Evolutionary conservation across 768 basidiomycete genomes (phyloP).

Genomic region (Leccinum obscurum): DNA sequence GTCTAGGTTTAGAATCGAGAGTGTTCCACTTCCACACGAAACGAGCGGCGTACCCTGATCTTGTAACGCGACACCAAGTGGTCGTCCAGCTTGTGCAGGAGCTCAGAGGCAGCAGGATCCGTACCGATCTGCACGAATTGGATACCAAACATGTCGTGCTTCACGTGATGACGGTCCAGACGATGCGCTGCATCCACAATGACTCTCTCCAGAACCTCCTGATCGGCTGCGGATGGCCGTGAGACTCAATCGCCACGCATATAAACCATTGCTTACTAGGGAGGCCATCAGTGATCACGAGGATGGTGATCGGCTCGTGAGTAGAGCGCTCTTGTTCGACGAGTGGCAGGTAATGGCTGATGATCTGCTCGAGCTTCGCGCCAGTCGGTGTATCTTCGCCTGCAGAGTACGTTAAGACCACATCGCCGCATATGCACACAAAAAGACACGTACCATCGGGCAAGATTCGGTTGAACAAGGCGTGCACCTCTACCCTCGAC

Average conservation of each 20-base stretch:
- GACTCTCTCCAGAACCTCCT: slow-evolving; percentile 25
- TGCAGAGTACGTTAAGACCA: slow-evolving; percentile 2
- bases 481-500: slow-evolving; percentile 23
- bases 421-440: neutral
- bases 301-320: slow-evolving; percentile 37
- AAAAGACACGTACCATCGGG: slow-evolving; percentile 23
- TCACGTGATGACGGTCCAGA: slow-evolving; percentile 38
- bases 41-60: slow-evolving; percentile 26
- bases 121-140: slow-evolving; percentile 50
- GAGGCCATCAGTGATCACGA: slow-evolving; percentile 42
- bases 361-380: slow-evolving; percentile 36
- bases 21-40: neutral
- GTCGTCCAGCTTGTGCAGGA: slow-evolving; percentile 42
- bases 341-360: slow-evolving; percentile 37
- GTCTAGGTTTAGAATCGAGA: neutral
- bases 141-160: slow-evolving; percentile 42
- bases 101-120: slow-evolving; percentile 37
- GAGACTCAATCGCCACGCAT: neutral
- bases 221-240: slow-evolving; percentile 26
- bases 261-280: slow-evolving; percentile 34
- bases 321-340: slow-evolving; percentile 28
- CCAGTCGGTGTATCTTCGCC: slow-evolving; percentile 41
- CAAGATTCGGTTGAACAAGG: slow-evolving; percentile 26
- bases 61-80: slow-evolving; percentile 33
- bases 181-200: slow-evolving; percentile 40